Conservation (phyloP, 2,329 filamentous ascomycete species). For the Botrytis paeoniae region DNA sequence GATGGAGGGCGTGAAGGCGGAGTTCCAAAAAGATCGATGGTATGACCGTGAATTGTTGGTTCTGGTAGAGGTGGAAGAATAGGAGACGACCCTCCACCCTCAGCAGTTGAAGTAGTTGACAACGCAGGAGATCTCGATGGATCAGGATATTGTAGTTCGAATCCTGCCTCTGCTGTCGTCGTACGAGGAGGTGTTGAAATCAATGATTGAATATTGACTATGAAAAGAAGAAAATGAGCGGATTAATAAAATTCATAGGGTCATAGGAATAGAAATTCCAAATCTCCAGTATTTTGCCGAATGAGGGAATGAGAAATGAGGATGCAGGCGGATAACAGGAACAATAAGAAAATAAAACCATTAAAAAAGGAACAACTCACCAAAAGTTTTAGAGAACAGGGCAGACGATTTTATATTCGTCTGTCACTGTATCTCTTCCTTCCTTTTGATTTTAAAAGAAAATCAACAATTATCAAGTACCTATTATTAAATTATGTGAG, state of each 20-base stretch:
- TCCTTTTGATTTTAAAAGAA: not conserved
- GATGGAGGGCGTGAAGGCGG: conserved; percentile 39
- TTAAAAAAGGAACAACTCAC: conserved; percentile 12
- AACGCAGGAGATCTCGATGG: conserved; percentile 56
- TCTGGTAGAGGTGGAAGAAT: conserved; percentile 56
- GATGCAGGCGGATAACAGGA: conserved; percentile 12
- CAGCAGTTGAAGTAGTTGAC: conserved; percentile 60
- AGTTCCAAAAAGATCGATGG: conserved; percentile 54
- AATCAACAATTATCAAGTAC: not conserved
- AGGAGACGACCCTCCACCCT: conserved; percentile 56
- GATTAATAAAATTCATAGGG: not conserved
- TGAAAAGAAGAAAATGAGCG: not conserved
- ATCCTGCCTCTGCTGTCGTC: conserved; percentile 60
- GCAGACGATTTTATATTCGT: conserved; percentile 58
- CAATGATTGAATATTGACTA: conserved; percentile 30
- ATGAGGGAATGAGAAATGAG: not conserved
- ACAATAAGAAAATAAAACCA: conserved; percentile 3
- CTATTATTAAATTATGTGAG: not conserved
- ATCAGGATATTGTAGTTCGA: conserved; percentile 22
- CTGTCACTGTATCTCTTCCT: conserved; percentile 51
- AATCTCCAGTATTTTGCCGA: conserved; percentile 16
- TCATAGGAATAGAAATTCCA: not conserved
- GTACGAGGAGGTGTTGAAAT: conserved; percentile 51
- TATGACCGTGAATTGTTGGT: conserved; percentile 56
- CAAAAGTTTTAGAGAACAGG: conserved; percentile 48